These are phyloP conservation scores for Carallia brachiata DNA, from an alignment of 345 rosid genomes.

Conservation along the genomic window DNA sequence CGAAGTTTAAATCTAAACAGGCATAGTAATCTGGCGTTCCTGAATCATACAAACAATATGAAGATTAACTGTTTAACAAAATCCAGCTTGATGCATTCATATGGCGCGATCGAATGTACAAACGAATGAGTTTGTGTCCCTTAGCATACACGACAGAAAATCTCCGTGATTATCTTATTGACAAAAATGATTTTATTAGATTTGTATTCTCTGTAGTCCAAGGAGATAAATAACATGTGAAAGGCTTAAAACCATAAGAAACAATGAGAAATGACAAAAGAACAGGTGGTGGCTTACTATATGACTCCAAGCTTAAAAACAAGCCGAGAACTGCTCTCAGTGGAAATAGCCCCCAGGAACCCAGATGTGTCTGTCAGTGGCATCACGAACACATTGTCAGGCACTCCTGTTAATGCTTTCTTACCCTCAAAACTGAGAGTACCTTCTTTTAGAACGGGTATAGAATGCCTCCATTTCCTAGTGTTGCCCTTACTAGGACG, in stretches of 20 bases:
- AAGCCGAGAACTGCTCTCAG: constrained; percentile 32
- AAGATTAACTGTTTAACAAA: background rate
- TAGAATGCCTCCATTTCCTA: constrained; percentile 36
- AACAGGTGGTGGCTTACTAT: constrained; percentile 21
- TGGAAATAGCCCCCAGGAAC: constrained; percentile 47
- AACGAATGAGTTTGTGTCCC: background rate
- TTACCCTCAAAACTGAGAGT: constrained; percentile 34
- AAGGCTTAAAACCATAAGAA: background rate
- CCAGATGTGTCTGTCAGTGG: constrained; percentile 41
- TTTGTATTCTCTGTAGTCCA: background rate
- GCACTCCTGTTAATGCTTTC: constrained; percentile 36
- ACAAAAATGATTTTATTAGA: no score
- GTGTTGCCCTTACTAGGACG: background rate
- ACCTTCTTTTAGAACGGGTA: constrained; percentile 42
- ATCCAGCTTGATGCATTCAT: background rate
- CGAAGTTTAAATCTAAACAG: constrained; percentile 48
- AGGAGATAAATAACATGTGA: background rate
- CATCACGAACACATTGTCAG: constrained; percentile 38
- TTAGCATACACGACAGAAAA: background rate
- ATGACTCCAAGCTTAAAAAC: constrained; percentile 56
- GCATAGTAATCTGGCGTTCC: constrained; percentile 41
- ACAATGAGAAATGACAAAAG: background rate
- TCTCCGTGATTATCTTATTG: no score
- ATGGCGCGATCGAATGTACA: background rate
- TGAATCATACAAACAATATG: constrained; percentile 19